A percentile compares a stretch with the other conserved stretches of the same genome.
phyloP scores from a whole-genome alignment of 2,329 filamentous ascomycete species.

The Monosporascus cannonballus region DNA sequence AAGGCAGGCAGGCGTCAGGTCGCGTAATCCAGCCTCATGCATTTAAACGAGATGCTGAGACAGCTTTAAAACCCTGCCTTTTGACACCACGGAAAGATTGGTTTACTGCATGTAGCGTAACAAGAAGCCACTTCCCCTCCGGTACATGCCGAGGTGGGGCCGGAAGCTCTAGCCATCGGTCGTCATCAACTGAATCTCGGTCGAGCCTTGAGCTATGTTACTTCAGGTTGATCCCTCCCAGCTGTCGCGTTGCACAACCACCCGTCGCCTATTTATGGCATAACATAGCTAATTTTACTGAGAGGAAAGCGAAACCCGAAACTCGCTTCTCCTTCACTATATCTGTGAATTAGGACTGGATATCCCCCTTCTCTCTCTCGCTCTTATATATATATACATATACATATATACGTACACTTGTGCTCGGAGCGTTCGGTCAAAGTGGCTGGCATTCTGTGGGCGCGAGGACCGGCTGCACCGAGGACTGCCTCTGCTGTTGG shows the following conservation, averaged over 20 bases:
- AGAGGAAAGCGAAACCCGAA: background rate
- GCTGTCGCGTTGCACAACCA: too few species aligned
- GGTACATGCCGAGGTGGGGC: background rate
- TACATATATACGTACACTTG: constrained; percentile 4
- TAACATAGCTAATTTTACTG: background rate
- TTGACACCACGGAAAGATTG: background rate
- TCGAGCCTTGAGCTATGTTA: background rate
- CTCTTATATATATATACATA: background rate
- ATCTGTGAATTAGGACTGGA: too few species aligned
- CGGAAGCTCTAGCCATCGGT: background rate
- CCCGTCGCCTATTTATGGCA: too few species aligned
- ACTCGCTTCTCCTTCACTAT: background rate
- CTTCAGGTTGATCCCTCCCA: too few species aligned
- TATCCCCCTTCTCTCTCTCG: background rate
- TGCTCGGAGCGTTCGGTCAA: constrained; percentile 22
- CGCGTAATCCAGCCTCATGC: constrained; percentile 1
- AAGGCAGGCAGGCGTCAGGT: background rate
- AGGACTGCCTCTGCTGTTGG: constrained; percentile 29
- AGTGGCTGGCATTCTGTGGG: constrained; percentile 47
- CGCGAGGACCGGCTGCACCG: constrained; percentile 31
- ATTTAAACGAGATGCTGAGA: background rate
- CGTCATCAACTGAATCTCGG: background rate
- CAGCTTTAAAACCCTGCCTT: background rate
- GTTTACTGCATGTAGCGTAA: too few species aligned
- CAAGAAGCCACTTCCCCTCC: too few species aligned